phyloP scores from a whole-genome alignment of 164 flowering plant species.

The Saururus chinensis region DNA sequence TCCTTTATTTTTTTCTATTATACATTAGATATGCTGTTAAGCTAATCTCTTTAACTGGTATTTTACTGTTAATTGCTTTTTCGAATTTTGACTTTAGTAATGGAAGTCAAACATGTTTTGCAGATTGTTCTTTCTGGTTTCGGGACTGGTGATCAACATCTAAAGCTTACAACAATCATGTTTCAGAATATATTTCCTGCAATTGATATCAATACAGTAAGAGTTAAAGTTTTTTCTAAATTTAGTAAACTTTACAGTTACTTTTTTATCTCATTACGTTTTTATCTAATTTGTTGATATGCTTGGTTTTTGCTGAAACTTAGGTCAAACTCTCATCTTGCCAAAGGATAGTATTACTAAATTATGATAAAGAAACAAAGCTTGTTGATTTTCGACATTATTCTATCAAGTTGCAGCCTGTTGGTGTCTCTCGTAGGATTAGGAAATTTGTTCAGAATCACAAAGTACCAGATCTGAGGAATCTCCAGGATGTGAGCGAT shows the following conservation, averaged over 20 bases:
- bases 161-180: constrained; percentile 73
- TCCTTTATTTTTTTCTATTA: background rate
- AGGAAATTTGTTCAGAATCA: constrained; percentile 90
- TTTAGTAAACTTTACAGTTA: background rate
- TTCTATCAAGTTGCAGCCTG: constrained; percentile 87
- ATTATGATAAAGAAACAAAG: constrained; percentile 84
- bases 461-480: constrained; percentile 82
- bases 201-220: constrained; percentile 86
- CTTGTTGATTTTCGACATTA: constrained; percentile 89
- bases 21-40: background rate
- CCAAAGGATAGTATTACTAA: constrained; percentile 81
- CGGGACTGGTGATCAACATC: constrained; percentile 72
- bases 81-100: no score
- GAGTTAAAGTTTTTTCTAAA: constrained; percentile 21
- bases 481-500: constrained; percentile 85
- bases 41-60: background rate
- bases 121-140: constrained; percentile 98
- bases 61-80: no score
- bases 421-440: constrained; percentile 76
- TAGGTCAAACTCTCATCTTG: constrained; percentile 87
- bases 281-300: background rate
- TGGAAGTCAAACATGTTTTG: constrained; percentile 1
- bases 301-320: constrained; percentile 1
- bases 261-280: background rate
- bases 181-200: constrained; percentile 93